Percentiles rank a stretch among this genome's conserved stretches.
Conservation (phyloP, 1,284 basidiomycete species). For the Sporisorium reilianum region DNA sequence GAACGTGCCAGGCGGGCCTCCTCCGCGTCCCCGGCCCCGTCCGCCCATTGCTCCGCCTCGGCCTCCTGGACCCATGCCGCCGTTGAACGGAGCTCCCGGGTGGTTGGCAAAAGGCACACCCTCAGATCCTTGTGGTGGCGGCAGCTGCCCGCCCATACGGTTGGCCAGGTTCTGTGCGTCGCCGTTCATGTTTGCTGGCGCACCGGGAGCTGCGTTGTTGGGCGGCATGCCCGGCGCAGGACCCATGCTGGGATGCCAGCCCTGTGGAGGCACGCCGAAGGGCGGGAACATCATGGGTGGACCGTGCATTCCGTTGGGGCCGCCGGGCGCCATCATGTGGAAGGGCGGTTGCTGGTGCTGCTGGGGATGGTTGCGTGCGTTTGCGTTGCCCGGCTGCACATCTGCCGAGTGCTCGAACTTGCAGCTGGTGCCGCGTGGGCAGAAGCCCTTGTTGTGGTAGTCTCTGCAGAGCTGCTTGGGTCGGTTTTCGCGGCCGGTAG, state of each 20-base stretch:
- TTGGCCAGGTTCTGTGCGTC: slow-evolving; percentile 38
- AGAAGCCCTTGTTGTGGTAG: slow-evolving; percentile 75
- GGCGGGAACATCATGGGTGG: slow-evolving; percentile 54
- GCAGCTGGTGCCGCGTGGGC: slow-evolving; percentile 87
- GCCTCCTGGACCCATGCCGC: slow-evolving; percentile 24
- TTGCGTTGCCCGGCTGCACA: slow-evolving; percentile 32
- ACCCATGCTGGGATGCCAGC: slow-evolving; percentile 44
- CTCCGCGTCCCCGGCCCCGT: slow-evolving; percentile 68
- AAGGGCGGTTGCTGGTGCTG: slow-evolving; percentile 29
- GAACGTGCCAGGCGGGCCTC: slow-evolving; percentile 73
- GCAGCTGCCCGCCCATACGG: slow-evolving; percentile 36
- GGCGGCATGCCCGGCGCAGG: slow-evolving; percentile 31
- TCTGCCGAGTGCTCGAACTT: slow-evolving; percentile 80
- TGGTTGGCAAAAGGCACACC: slow-evolving; percentile 11
- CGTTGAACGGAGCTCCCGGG: slow-evolving; percentile 20
- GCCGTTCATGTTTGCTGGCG: slow-evolving; percentile 22
- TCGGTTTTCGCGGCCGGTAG: slow-evolving; percentile 22
- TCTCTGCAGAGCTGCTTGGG: slow-evolving; percentile 63
- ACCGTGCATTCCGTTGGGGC: slow-evolving; percentile 37
- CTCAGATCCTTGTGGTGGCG: slow-evolving; percentile 19
- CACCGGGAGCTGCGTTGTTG: slow-evolving; percentile 17
- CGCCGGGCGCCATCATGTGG: slow-evolving; percentile 42
- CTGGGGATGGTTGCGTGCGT: slow-evolving; percentile 21
- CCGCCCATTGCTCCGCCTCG: slow-evolving; percentile 72
- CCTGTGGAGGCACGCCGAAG: slow-evolving; percentile 48